Evolutionary conservation across 129 eudicot genomes (phyloP).

Genomic region (Tagetes patula): DNA sequence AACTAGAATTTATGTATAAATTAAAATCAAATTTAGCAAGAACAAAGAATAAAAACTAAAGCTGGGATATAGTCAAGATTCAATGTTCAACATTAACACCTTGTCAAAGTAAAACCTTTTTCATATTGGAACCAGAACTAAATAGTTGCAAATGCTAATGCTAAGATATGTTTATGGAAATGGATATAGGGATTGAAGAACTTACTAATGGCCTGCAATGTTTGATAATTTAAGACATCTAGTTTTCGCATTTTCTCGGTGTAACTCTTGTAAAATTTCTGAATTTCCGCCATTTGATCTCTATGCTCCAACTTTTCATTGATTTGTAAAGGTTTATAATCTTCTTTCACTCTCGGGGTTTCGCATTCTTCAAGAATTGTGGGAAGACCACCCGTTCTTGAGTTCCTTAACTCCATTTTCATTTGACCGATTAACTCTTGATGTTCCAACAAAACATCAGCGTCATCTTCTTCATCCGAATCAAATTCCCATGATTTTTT

Average conservation of each 20-base stretch:
- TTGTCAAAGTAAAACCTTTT: conserved; percentile 22
- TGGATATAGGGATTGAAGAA: conserved; percentile 15
- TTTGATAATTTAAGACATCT: conserved; percentile 88
- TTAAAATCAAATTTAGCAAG: conserved; percentile 6
- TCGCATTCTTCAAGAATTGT: conserved; percentile 91
- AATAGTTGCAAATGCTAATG: too few relatives aligned
- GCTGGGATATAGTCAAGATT: conserved; percentile 17
- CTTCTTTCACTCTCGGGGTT: conserved; percentile 59
- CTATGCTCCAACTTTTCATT: conserved; percentile 66
- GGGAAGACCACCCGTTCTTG: conserved; percentile 63
- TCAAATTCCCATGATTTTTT: conserved; percentile 39
- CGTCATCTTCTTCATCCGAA: conserved; percentile 52
- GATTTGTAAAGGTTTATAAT: conserved; percentile 69
- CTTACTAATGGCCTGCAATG: conserved; percentile 90
- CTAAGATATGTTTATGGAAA: conserved; percentile 11
- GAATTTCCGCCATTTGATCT: conserved; percentile 72
- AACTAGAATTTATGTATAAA: background rate
- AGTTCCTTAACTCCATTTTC: conserved; percentile 66
- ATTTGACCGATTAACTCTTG: conserved; percentile 63
- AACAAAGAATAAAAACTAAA: background rate
- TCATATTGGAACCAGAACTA: background rate
- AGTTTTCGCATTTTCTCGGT: conserved; percentile 76
- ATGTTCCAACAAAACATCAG: conserved; percentile 63
- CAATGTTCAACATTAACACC: conserved; percentile 2
- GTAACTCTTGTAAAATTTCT: conserved; percentile 77